Evolutionary conservation across 768 basidiomycete species (phyloP).

Genomic region (Boletus tylopilopsis): DNA sequence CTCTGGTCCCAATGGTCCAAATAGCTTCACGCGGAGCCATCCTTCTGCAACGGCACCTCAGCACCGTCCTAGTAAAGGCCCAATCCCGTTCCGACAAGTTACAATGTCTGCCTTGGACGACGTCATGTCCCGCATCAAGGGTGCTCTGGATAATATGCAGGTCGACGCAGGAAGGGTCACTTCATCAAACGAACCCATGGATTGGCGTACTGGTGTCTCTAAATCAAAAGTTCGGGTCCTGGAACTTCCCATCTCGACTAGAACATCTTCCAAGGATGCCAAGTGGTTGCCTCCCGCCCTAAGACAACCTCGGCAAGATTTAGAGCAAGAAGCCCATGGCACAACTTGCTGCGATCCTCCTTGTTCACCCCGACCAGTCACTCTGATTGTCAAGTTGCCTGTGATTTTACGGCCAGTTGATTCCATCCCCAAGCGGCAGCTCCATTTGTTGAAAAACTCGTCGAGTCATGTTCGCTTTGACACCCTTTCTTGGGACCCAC

Average conservation of each 20-base stretch:
- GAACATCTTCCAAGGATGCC: slow-evolving; percentile 32
- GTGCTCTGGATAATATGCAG: slow-evolving; percentile 70
- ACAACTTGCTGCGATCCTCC: slow-evolving; percentile 49
- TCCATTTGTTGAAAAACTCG: slow-evolving; percentile 39
- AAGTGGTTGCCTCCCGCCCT: slow-evolving; percentile 60
- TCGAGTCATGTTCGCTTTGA: slow-evolving; percentile 50
- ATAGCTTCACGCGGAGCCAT: slow-evolving; percentile 14
- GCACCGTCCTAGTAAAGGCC: slow-evolving; percentile 22
- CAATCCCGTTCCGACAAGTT: slow-evolving; percentile 40
- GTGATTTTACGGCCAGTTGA: slow-evolving; percentile 39
- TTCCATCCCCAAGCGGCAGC: slow-evolving; percentile 45
- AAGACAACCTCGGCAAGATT: slow-evolving; percentile 35
- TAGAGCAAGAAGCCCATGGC: slow-evolving; percentile 42
- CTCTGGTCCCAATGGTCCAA: slow-evolving; percentile 18
- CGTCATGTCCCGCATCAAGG: slow-evolving; percentile 82
- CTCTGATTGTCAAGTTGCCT: slow-evolving; percentile 48
- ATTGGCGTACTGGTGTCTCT: slow-evolving; percentile 19
- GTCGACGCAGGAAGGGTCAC: slow-evolving; percentile 33
- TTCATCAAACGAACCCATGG: slow-evolving; percentile 17
- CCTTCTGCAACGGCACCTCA: slow-evolving; percentile 13
- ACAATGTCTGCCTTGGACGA: slow-evolving; percentile 77
- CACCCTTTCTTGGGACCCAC: slow-evolving; percentile 68
- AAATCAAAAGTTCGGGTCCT: slow-evolving; percentile 21
- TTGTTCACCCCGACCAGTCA: slow-evolving; percentile 40
- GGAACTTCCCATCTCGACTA: slow-evolving; percentile 12